Evolutionary conservation across 805 yeast species (phyloP), one percentile per base, ranked within the genome.

Genomic region (Starmerella etchellsii): DNA sequence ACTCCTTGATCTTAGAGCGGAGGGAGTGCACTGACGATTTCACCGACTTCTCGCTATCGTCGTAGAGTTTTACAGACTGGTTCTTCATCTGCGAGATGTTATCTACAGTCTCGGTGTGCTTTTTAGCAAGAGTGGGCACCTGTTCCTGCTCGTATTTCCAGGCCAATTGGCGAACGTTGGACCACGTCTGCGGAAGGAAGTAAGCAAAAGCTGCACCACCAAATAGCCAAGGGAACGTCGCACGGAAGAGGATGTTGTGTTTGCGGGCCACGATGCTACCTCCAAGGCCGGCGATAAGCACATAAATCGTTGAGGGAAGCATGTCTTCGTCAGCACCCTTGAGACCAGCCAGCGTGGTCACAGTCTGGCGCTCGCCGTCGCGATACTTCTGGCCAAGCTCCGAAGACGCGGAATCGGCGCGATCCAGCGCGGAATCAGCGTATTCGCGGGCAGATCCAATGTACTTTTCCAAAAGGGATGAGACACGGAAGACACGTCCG

Each of bases 201-300:
- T 71, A 68, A 44, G 66, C 71, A 62, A 84, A 81, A 5, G 50
- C 74, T 5, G 64, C 69, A 23, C 70, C 46, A 13, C 87, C 91
- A 39, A 78, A 67, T 0, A 65, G 61, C 2, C 76, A 41, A 1
- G 94, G 94, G 14, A 71, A 62, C 1, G 70, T 46, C 3, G 68
- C 64, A 52, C 76, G 73, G 11, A 79, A 54, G 2, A 76, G 39
- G 19, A 76, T 49, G 42, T 74, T 74, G 43, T 80, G 68, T 52
- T 77, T 74, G 53, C 93, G 79, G 2, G 91, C 73, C 37, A 76
- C 52, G 39, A 83, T 76, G 34, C 79, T 70, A 29, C 94, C 94
- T 7, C 83, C 63, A 40, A 84, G 65, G 2, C 74, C 69, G 13
- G 83, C 85, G 23, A 82, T 71, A 9, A 74, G 55, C 30, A 84